A percentile compares a stretch with the other conserved stretches of the same genome.
Evolutionary conservation across 2,329 filamentous ascomycete species (phyloP).

Genomic region (Cladophialophora bantiana): DNA sequence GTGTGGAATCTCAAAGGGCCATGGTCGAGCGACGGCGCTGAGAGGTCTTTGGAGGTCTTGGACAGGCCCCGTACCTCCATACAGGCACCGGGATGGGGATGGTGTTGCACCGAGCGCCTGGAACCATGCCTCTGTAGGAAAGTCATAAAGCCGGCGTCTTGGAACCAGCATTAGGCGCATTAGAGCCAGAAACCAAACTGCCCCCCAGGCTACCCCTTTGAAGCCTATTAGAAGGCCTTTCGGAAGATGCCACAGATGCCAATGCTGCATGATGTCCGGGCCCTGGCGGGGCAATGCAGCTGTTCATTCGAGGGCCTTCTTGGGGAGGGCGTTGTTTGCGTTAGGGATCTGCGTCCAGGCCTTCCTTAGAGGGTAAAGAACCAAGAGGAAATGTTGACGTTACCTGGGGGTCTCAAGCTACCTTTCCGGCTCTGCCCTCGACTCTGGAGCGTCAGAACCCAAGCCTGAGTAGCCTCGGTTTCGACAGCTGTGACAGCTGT

Average conservation of each 20-base stretch:
- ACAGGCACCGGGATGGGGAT: constrained; percentile 24
- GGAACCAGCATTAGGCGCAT: constrained; percentile 24
- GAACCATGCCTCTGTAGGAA: constrained; percentile 28
- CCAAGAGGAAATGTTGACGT: constrained; percentile 3
- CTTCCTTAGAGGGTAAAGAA: not conserved
- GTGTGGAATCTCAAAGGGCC: constrained; percentile 14
- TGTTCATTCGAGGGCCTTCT: not conserved
- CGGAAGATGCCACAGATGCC: constrained; percentile 4
- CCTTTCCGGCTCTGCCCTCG: not conserved
- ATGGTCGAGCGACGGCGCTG: constrained; percentile 2
- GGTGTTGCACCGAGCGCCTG: constrained; percentile 36
- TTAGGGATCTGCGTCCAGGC: constrained; percentile 13
- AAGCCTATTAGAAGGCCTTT: not conserved
- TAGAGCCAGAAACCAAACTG: constrained; percentile 1
- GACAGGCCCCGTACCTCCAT: not conserved
- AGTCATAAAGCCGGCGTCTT: constrained; percentile 20
- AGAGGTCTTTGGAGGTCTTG: not conserved
- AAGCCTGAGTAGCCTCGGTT: not conserved
- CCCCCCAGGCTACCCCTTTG: constrained; percentile 4
- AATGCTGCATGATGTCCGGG: constrained; percentile 5
- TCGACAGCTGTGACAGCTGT: not conserved
- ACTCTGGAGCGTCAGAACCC: not conserved
- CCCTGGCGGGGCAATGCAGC: not conserved
- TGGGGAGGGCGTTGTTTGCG: not conserved
- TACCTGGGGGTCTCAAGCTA: not conserved